A percentile compares a stretch with the other conserved stretches of the same genome.
phyloP scores from a whole-genome alignment of 768 basidiomycete species.

The Tulasnella sp. region DNA sequence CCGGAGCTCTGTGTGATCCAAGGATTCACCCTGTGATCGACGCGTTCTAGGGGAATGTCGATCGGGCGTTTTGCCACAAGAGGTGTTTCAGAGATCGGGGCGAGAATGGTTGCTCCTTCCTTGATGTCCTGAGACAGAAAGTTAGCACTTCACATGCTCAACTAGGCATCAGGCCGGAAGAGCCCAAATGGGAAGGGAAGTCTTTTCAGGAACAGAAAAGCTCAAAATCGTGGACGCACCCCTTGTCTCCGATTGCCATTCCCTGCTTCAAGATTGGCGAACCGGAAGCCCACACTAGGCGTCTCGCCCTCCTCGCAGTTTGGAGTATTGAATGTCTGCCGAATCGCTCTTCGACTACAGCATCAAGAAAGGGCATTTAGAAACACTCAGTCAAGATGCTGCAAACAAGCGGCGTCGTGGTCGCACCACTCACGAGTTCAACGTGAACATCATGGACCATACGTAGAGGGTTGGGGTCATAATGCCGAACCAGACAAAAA shows the following conservation, averaged over 20 bases:
- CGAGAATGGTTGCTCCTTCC: too few relatives aligned
- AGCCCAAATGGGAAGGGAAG: neutral
- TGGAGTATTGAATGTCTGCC: neutral
- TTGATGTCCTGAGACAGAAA: too few relatives aligned
- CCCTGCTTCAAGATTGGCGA: neutral
- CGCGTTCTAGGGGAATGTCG: too few relatives aligned
- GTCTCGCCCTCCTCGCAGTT: neutral
- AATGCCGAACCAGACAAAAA: neutral
- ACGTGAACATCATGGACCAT: slow-evolving; percentile 9
- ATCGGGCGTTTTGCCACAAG: too few relatives aligned
- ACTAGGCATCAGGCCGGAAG: too few relatives aligned
- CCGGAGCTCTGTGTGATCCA: too few relatives aligned
- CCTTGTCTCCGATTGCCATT: neutral
- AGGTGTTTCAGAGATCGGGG: too few relatives aligned
- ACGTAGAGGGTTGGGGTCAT: neutral
- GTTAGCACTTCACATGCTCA: too few relatives aligned
- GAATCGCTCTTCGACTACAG: neutral
- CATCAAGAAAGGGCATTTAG: too few relatives aligned
- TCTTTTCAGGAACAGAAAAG: neutral
- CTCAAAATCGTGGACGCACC: neutral
- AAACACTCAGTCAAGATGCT: too few relatives aligned
- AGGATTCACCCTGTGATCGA: too few relatives aligned
- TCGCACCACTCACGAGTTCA: slow-evolving; percentile 8
- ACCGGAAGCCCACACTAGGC: neutral
- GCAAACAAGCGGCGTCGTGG: neutral